phyloP scores from a whole-genome alignment of 306 rosid genomes.

The Cicer pinnatifidum region DNA sequence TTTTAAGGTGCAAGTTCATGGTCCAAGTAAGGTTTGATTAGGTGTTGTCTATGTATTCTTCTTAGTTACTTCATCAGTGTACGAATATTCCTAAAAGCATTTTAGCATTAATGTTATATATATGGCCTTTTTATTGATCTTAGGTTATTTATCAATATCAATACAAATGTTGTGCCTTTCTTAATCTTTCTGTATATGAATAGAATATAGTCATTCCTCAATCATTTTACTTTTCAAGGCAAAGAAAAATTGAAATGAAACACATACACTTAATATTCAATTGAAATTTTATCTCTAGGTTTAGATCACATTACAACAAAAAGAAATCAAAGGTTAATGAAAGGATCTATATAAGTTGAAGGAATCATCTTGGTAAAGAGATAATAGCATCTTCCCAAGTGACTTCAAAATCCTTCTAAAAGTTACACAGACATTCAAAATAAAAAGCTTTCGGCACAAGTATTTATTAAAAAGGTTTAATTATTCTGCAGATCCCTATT shows the following conservation, averaged over 20 bases:
- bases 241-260: background rate
- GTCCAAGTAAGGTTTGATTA: background rate
- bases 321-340: background rate
- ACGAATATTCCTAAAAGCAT: slow-evolving; percentile 1
- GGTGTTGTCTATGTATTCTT: slow-evolving; percentile 17
- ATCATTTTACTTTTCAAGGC: slow-evolving; percentile 21
- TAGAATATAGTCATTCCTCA: slow-evolving; percentile 14
- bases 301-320: slow-evolving; percentile 11
- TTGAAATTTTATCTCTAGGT: slow-evolving; percentile 10
- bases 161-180: slow-evolving; percentile 1
- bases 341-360: background rate
- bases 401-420: background rate
- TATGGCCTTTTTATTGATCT: background rate
- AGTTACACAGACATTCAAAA: background rate
- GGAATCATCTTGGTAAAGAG: slow-evolving; percentile 1
- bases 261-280: slow-evolving; percentile 12
- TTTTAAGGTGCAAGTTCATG: background rate
- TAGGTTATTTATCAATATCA: slow-evolving; percentile 15
- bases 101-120: background rate
- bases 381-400: slow-evolving; percentile 17
- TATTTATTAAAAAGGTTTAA: background rate
- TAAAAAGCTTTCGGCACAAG: background rate
- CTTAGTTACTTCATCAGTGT: background rate
- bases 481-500: background rate
- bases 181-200: slow-evolving; percentile 22